A percentile compares a stretch with the other conserved stretches of the same genome.
phyloP scores from a whole-genome alignment of 2,329 filamentous ascomycete genomes.

The Phoma sp. region DNA sequence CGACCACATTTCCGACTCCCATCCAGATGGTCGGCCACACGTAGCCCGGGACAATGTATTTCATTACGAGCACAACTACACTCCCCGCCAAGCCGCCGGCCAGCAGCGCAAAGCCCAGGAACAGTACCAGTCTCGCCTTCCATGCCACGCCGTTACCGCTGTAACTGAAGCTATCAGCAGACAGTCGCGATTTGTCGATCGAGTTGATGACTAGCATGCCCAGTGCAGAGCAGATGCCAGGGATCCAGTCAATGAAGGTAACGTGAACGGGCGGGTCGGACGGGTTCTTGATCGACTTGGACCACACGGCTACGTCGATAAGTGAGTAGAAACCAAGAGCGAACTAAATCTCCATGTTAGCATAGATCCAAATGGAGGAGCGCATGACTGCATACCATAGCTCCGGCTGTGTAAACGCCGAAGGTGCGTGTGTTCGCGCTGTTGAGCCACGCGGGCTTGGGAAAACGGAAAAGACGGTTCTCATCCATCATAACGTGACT shows the following conservation, averaged over 20 bases:
- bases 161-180: slow-evolving; percentile 69
- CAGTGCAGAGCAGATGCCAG: slow-evolving; percentile 70
- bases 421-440: slow-evolving; percentile 67
- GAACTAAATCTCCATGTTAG: slow-evolving; percentile 57
- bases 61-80: slow-evolving; percentile 71
- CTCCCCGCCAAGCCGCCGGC: slow-evolving; percentile 71
- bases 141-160: slow-evolving; percentile 70
- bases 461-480: slow-evolving; percentile 69
- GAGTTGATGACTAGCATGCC: slow-evolving; percentile 76
- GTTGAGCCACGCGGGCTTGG: slow-evolving; percentile 70
- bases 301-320: slow-evolving; percentile 69
- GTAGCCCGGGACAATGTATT: slow-evolving; percentile 68
- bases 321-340: slow-evolving; percentile 73
- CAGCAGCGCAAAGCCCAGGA: slow-evolving; percentile 72
- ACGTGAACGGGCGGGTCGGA: slow-evolving; percentile 63
- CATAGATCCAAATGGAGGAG: background rate
- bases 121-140: slow-evolving; percentile 72
- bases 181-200: slow-evolving; percentile 71
- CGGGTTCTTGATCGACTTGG: slow-evolving; percentile 66
- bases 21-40: slow-evolving; percentile 69
- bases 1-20: slow-evolving; percentile 69
- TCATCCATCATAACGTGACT: slow-evolving; percentile 49
- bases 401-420: slow-evolving; percentile 70
- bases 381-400: slow-evolving; percentile 58
- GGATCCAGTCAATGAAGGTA: slow-evolving; percentile 75